phyloP scores from a whole-genome alignment of 306 rosid species.

The Arachis stenosperma region DNA sequence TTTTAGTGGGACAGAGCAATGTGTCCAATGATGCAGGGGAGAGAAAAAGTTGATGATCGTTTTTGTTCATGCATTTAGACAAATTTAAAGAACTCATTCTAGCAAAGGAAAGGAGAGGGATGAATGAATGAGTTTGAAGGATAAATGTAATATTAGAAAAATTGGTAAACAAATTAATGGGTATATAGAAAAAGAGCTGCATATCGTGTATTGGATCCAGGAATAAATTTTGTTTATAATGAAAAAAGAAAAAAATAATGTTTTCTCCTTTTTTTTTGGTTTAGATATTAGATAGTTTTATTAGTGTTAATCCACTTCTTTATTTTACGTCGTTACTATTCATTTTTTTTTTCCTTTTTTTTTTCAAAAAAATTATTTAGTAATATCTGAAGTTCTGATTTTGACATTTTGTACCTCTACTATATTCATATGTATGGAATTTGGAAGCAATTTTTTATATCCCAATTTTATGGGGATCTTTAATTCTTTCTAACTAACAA shows the following conservation, averaged over 20 bases:
- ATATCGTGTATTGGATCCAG: slow-evolving; percentile 40
- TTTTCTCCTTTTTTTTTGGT: not conserved
- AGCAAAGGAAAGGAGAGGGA: not conserved
- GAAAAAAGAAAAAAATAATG: not conserved
- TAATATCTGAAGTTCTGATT: not conserved
- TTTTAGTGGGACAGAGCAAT: not conserved
- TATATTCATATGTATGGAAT: not conserved
- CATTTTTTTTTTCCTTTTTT: too few relatives aligned
- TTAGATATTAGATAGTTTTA: not conserved
- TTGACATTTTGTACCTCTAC: not conserved
- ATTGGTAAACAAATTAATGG: slow-evolving; percentile 35
- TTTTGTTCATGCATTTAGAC: slow-evolving; percentile 16
- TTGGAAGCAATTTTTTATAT: too few relatives aligned
- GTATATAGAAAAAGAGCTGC: slow-evolving; percentile 43
- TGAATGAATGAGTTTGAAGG: not conserved
- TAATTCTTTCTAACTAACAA: too few relatives aligned
- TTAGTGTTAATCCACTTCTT: too few relatives aligned
- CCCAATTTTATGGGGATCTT: too few relatives aligned
- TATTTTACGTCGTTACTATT: too few relatives aligned
- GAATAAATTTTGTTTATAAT: slow-evolving; percentile 19
- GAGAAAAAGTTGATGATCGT: not conserved
- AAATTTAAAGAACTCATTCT: not conserved
- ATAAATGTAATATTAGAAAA: not conserved
- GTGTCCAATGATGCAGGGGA: not conserved
- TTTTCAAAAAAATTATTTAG: too few relatives aligned